Conservation (phyloP, 208 protist genomes). For the Jaenimonas drosophilae region DNA sequence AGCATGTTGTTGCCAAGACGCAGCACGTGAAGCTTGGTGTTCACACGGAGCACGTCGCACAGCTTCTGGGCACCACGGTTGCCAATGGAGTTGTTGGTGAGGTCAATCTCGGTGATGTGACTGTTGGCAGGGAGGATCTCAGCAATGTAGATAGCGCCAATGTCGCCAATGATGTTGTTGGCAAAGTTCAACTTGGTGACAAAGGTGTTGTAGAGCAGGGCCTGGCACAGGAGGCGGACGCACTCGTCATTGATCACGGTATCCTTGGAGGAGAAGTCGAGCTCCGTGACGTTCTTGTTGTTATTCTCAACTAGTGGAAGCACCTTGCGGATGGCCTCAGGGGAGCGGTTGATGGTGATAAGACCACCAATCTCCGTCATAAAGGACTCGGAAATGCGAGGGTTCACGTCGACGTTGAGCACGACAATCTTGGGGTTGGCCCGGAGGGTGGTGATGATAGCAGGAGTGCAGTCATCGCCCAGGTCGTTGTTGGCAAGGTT, state of each 20-base stretch:
- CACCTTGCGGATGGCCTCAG: slow-evolving; percentile 36
- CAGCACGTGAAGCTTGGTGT: slow-evolving; percentile 43
- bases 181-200: slow-evolving; percentile 64
- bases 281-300: slow-evolving; percentile 14
- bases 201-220: slow-evolving; percentile 37
- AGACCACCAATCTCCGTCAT: slow-evolving; percentile 60
- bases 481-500: slow-evolving; percentile 84
- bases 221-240: slow-evolving; percentile 57
- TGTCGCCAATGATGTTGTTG: slow-evolving; percentile 76
- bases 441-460: slow-evolving; percentile 46
- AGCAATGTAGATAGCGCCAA: slow-evolving; percentile 45
- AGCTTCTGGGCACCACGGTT: slow-evolving; percentile 59
- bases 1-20: slow-evolving; percentile 70
- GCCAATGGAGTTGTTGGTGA: slow-evolving; percentile 63
- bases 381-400: slow-evolving; percentile 29
- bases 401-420: slow-evolving; percentile 74
- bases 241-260: slow-evolving; percentile 53
- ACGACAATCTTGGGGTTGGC: slow-evolving; percentile 46
- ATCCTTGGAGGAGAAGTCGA: slow-evolving; percentile 54
- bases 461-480: slow-evolving; percentile 28
- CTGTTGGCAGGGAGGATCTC: slow-evolving; percentile 57
- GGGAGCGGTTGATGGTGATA: slow-evolving; percentile 60
- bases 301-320: slow-evolving; percentile 56
- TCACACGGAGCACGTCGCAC: slow-evolving; percentile 58
- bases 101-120: slow-evolving; percentile 30